A percentile compares a stretch with the other conserved stretches of the same genome.
phyloP scores from a whole-genome alignment of 2,329 filamentous ascomycete genomes.

The Aspergillus transmontanensis region DNA sequence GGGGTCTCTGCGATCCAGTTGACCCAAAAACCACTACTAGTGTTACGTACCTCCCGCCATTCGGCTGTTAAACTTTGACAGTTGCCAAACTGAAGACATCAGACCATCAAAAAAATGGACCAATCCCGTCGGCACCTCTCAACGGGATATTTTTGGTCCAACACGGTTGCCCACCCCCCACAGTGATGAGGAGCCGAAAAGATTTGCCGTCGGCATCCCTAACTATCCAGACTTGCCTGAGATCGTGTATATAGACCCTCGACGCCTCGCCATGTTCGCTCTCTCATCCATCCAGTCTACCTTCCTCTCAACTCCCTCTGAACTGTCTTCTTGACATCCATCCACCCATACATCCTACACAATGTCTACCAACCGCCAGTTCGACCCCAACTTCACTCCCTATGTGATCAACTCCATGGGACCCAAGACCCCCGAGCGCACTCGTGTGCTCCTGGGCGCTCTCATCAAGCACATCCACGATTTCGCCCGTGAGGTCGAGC shows the following conservation, averaged over 20 bases:
- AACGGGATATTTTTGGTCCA: constrained; percentile 27
- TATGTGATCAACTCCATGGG: constrained; percentile 74
- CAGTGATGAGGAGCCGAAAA: constrained; percentile 22
- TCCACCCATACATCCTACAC: constrained; percentile 1
- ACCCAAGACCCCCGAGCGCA: constrained; percentile 66
- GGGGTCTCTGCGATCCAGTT: background rate
- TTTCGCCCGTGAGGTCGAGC: constrained; percentile 75
- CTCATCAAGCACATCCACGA: constrained; percentile 75
- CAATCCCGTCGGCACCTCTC: constrained; percentile 14
- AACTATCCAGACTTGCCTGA: constrained; percentile 12
- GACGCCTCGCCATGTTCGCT: constrained; percentile 11
- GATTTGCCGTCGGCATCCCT: constrained; percentile 24
- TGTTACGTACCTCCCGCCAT: background rate
- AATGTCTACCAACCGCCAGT: constrained; percentile 27
- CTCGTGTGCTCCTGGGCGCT: constrained; percentile 63
- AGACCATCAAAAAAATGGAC: background rate
- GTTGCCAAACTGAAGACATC: background rate
- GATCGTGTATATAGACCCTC: constrained; percentile 22
- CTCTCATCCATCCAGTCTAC: background rate
- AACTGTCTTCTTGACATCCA: background rate
- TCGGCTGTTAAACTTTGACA: background rate
- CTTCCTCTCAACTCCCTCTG: background rate
- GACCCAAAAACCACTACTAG: background rate
- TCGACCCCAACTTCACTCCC: constrained; percentile 74
- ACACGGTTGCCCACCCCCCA: constrained; percentile 34